These are phyloP conservation scores for Candida pseudoviswanathii DNA, from an alignment of 1,139 yeast species.

Conservation along the genomic window DNA sequence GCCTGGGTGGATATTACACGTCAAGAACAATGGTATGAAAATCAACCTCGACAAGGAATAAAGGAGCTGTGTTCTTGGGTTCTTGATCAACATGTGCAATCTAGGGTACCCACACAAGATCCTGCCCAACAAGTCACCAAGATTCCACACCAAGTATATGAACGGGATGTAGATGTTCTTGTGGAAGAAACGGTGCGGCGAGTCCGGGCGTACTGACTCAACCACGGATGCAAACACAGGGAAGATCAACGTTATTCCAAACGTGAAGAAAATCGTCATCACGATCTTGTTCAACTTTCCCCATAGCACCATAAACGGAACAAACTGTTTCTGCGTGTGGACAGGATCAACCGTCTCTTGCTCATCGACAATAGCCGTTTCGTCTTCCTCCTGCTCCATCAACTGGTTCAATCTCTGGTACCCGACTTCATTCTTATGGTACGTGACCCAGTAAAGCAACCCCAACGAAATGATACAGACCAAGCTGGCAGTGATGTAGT, in stretches of 20 bases:
- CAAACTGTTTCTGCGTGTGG: slow-evolving; percentile 26
- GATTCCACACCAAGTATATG: slow-evolving; percentile 79
- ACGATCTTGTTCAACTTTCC: slow-evolving; percentile 63
- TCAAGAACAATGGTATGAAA: slow-evolving; percentile 64
- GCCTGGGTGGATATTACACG: slow-evolving; percentile 61
- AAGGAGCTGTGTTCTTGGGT: slow-evolving; percentile 44
- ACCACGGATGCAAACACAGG: slow-evolving; percentile 87
- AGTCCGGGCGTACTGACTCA: slow-evolving; percentile 48
- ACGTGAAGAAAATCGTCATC: slow-evolving; percentile 70
- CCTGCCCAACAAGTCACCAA: slow-evolving; percentile 84
- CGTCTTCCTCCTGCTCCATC: slow-evolving; percentile 13
- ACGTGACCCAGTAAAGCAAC: slow-evolving; percentile 35
- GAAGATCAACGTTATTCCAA: slow-evolving; percentile 75
- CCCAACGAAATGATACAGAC: slow-evolving; percentile 55
- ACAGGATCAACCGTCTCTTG: slow-evolving; percentile 15
- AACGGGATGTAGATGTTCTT: slow-evolving; percentile 69
- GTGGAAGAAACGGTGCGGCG: slow-evolving; percentile 35
- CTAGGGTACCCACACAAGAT: slow-evolving; percentile 60
- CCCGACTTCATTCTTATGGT: slow-evolving; percentile 24
- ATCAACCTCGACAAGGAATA: slow-evolving; percentile 57
- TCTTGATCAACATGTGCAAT: slow-evolving; percentile 35
- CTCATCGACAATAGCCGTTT: slow-evolving; percentile 14
- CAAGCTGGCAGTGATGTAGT: slow-evolving; percentile 70
- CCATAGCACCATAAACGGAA: slow-evolving; percentile 57
- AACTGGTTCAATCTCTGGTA: slow-evolving; percentile 22